These are phyloP conservation scores for Westerdykella ornata DNA, from an alignment of 2,329 filamentous ascomycete species.

Conservation along the genomic window DNA sequence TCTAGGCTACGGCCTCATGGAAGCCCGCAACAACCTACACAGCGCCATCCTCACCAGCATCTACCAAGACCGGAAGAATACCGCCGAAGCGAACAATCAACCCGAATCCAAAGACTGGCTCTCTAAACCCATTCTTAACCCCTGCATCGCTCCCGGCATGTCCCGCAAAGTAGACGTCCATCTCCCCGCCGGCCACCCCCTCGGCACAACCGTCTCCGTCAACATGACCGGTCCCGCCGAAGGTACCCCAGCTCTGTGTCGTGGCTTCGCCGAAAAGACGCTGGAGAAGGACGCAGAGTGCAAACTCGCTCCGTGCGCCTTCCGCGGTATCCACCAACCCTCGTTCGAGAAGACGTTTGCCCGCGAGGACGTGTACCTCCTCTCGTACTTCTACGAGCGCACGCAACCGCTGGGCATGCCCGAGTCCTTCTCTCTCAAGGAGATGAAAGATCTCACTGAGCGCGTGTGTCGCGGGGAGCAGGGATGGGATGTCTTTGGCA, in stretches of 20 bases:
- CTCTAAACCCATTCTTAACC: constrained; percentile 65
- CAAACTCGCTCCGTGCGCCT: constrained; percentile 84
- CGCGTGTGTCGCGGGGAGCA: constrained; percentile 75
- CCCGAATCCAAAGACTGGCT: constrained; percentile 55
- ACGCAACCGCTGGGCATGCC: constrained; percentile 93
- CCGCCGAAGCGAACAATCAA: neutral
- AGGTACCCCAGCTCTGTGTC: constrained; percentile 77
- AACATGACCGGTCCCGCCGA: constrained; percentile 81
- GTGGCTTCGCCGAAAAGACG: constrained; percentile 81
- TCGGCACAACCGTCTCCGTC: constrained; percentile 60
- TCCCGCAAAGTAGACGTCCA: constrained; percentile 65
- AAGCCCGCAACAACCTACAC: constrained; percentile 82
- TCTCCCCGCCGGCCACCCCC: constrained; percentile 58
- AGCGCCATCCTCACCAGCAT: constrained; percentile 65
- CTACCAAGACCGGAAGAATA: constrained; percentile 52
- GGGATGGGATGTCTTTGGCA: constrained; percentile 73
- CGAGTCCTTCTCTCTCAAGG: constrained; percentile 87
- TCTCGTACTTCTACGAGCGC: constrained; percentile 97
- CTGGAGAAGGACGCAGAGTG: constrained; percentile 81
- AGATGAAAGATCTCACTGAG: constrained; percentile 77
- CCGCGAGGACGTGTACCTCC: constrained; percentile 86
- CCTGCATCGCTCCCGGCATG: constrained; percentile 80
- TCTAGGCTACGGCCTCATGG: constrained; percentile 93
- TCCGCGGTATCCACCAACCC: constrained; percentile 95
- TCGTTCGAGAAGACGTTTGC: constrained; percentile 86